Base-by-base conservation (phyloP, 2,329 filamentous ascomycete genomes). In the Penicillium sp. region DNA sequence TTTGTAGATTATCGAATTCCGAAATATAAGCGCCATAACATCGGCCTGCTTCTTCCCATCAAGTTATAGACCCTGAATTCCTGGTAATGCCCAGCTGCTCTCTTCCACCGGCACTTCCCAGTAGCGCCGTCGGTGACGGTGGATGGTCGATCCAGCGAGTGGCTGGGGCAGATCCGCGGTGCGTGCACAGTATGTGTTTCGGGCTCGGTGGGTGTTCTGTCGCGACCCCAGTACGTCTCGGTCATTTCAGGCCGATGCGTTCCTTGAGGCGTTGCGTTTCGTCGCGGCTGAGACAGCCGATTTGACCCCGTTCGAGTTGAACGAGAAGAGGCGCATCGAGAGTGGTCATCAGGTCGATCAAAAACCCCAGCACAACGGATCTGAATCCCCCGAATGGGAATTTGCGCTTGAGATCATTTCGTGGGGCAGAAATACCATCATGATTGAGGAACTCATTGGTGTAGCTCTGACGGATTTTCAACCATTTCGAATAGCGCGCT, bases 261-360 rank as follows among this genome's bases (percentile, higher is more conserved):
- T 55, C 47, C 37, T 72, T 64, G 25, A 77, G 65, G 10, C 55
- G 55, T 25, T 58, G 47, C 9, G 71, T 76, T 47, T 76, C 66
- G 23, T 54, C 58, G n/a, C 52, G 49, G 20, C 65, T 69, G 51
- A 77, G 57, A 8, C 68, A 68, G 13, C 65, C 59, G 6, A 77
- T 58, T 57, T 71, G 64, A 1, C 77, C 76, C 24, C 68, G 68
- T 54, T 81, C 78, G 3, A 82, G 66, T 54, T 81, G 79, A 1
- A 73, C 58, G 1, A 82, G 68, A 18, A 81, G 66, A 0, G 80
- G 80, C 28, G 69, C 64, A 18, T 73, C 62, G 15, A 78, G 61
- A 6, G 63, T 66, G 2, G 66, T 59, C 50, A 78, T 70, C 10
- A 81, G 60, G 25, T 67, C 62, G 0, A 63, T 55, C 6, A 82